phyloP scores from a whole-genome alignment of 768 basidiomycete species.

The Fomitopsis serialis region DNA sequence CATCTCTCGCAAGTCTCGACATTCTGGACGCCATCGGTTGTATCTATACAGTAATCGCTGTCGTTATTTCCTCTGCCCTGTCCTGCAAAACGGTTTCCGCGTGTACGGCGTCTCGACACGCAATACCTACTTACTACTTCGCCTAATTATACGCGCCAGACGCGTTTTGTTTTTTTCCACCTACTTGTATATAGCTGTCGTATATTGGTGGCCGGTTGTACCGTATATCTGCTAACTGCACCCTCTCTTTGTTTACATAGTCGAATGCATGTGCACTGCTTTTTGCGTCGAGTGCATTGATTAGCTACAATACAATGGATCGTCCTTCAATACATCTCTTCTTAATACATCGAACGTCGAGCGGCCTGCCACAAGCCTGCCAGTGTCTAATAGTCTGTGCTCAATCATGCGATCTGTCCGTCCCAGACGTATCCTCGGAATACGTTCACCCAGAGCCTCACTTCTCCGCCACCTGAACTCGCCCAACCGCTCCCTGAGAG shows the following conservation, averaged over 20 bases:
- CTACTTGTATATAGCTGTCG: background rate
- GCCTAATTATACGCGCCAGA: conserved; percentile 3
- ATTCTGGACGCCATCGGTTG: conserved; percentile 1
- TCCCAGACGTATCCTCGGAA: conserved; percentile 74
- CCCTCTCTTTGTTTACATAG: background rate
- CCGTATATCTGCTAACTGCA: background rate
- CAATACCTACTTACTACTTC: background rate
- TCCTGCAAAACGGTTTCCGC: background rate
- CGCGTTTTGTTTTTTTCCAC: background rate
- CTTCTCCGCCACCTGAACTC: conserved; percentile 47
- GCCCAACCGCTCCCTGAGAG: conserved; percentile 8
- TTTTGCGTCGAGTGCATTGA: background rate
- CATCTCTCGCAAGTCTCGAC: conserved; percentile 2
- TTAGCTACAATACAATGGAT: conserved; percentile 2
- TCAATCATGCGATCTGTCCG: conserved; percentile 38
- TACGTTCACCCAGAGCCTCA: conserved; percentile 69
- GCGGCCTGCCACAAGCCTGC: too few relatives aligned
- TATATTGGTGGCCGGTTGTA: background rate
- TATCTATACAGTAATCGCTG: conserved; percentile 4
- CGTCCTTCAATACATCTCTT: background rate
- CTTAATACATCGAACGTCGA: background rate
- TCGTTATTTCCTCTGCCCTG: background rate
- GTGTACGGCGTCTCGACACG: background rate
- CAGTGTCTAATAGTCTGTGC: too few relatives aligned
- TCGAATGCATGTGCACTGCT: background rate